phyloP scores from a whole-genome alignment of 331 rosid genomes.

The Pyracantha coccinea region DNA sequence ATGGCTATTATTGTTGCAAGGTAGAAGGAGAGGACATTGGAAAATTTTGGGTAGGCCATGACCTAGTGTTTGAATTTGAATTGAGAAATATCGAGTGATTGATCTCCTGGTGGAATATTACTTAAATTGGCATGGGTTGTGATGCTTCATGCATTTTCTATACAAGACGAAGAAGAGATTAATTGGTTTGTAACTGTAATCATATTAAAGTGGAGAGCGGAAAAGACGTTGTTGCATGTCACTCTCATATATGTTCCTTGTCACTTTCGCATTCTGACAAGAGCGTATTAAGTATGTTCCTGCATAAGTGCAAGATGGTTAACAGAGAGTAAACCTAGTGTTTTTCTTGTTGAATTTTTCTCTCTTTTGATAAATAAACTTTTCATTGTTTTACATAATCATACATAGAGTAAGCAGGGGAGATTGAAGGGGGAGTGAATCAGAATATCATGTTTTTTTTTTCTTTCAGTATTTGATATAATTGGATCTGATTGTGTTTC shows the following conservation, averaged over 20 bases:
- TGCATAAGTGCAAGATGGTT: not conserved
- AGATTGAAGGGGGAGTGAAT: not conserved
- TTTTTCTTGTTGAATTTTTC: not conserved
- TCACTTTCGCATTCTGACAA: too few species aligned
- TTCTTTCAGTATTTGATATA: not conserved
- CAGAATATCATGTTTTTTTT: not conserved
- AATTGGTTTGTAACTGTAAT: not conserved
- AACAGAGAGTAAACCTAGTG: not conserved
- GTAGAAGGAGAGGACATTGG: constrained; percentile 3
- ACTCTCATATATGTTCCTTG: too few species aligned
- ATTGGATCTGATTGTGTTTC: not conserved
- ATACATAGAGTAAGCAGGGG: not conserved
- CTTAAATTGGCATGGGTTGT: not conserved
- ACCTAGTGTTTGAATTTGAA: not conserved
- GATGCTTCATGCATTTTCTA: not conserved
- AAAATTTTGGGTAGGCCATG: constrained; percentile 9
- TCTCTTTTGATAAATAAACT: not conserved
- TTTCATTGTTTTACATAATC: too few species aligned
- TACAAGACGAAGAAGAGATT: not conserved
- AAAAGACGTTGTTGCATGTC: not conserved
- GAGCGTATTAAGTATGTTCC: not conserved
- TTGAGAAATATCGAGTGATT: too few species aligned
- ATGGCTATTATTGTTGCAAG: not conserved
- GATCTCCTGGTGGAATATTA: too few species aligned
- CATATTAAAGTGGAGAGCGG: not conserved